Conservation (phyloP, 164 flowering plant species). For the Euptelea pleiosperma region DNA sequence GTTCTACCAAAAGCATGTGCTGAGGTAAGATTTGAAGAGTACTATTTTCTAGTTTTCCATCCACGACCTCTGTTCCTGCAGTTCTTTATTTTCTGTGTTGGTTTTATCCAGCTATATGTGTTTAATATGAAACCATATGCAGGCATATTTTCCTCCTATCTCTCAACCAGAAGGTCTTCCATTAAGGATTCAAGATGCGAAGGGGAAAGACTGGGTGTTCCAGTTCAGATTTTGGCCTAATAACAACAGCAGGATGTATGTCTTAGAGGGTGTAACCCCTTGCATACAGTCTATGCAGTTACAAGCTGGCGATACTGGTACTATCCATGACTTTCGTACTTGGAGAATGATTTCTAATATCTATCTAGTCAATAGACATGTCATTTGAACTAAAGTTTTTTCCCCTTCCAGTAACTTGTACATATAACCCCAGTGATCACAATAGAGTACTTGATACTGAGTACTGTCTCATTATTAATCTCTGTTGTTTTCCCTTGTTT, state of each 20-base stretch:
- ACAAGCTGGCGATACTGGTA: constrained; percentile 98
- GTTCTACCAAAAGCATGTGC: constrained; percentile 99
- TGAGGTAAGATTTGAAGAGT: constrained; percentile 52
- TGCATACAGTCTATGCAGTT: constrained; percentile 98
- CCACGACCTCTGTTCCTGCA: background rate
- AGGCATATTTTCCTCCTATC: constrained; percentile 96
- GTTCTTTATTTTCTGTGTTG: constrained; percentile 2
- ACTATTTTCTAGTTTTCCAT: background rate
- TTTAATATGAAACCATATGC: constrained; percentile 26
- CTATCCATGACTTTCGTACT: constrained; percentile 7
- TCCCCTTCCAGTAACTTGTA: no score
- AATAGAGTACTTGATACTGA: no score
- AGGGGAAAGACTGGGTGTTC: constrained; percentile 95
- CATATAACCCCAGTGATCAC: no score
- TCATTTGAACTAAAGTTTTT: no score
- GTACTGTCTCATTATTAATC: no score
- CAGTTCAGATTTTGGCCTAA: constrained; percentile 99
- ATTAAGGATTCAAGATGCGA: constrained; percentile 81
- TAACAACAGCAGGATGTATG: constrained; percentile 98
- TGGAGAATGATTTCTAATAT: background rate
- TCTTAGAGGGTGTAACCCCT: constrained; percentile 98
- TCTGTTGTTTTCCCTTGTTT: no score
- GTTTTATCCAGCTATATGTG: constrained; percentile 8
- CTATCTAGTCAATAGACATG: no score
- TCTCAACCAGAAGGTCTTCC: constrained; percentile 94